phyloP scores from a whole-genome alignment of 371 early-diverging fungal species.

The Conidiobolus incongruus region DNA sequence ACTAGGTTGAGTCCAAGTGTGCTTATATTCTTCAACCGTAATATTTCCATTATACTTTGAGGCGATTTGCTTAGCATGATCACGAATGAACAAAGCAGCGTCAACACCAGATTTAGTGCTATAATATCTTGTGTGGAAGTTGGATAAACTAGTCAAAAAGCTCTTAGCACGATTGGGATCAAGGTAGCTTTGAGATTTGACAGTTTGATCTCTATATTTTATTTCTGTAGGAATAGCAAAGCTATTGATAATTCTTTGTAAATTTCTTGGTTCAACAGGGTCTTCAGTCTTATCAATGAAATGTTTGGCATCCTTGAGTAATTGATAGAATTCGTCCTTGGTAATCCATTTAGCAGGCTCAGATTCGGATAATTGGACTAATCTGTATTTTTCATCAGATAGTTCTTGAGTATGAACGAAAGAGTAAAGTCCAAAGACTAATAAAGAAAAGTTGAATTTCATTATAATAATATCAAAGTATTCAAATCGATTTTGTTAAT shows the following conservation, averaged over 20 bases:
- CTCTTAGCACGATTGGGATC: background rate
- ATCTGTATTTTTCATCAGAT: too few relatives aligned
- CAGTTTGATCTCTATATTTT: background rate
- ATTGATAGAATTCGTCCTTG: slow-evolving; percentile 29
- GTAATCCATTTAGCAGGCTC: slow-evolving; percentile 32
- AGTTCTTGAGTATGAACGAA: too few relatives aligned
- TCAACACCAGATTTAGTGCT: background rate
- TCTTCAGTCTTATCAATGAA: slow-evolving; percentile 83
- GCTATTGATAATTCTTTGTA: background rate
- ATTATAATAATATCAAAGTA: too few relatives aligned
- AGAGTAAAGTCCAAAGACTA: too few relatives aligned
- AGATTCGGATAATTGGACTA: slow-evolving; percentile 16
- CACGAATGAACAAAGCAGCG: background rate
- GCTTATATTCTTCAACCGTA: slow-evolving; percentile 49
- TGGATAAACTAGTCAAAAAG: background rate
- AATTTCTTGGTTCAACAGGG: background rate
- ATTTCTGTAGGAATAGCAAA: background rate
- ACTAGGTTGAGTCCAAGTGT: slow-evolving; percentile 35
- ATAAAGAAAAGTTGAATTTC: too few relatives aligned
- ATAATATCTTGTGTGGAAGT: background rate
- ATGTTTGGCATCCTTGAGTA: slow-evolving; percentile 32
- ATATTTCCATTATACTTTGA: slow-evolving; percentile 8
- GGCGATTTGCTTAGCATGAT: background rate
- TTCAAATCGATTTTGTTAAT: too few relatives aligned
- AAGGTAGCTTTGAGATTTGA: background rate